phyloP scores from a whole-genome alignment of 441 rosid species.

The Corymbia calophylla region DNA sequence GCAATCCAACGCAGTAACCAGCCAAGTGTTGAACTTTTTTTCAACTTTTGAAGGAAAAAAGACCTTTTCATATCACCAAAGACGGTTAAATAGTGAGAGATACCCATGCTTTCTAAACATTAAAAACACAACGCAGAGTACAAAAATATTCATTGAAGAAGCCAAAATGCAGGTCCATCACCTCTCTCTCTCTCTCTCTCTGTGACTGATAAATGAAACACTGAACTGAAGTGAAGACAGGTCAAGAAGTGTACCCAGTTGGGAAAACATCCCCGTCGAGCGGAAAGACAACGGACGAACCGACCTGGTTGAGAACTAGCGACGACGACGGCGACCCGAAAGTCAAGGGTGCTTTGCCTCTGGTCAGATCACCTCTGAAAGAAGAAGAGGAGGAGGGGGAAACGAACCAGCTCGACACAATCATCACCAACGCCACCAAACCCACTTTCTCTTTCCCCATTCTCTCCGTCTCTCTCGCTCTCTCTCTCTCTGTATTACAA shows the following conservation, averaged over 20 bases:
- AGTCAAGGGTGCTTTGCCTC: neutral
- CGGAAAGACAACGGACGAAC: constrained; percentile 51
- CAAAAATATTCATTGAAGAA: neutral
- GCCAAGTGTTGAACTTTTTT: neutral
- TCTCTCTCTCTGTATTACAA: neutral
- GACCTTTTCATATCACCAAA: neutral
- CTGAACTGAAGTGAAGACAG: neutral
- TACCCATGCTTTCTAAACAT: neutral
- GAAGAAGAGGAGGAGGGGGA: neutral
- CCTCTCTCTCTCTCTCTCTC: neutral
- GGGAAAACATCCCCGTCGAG: neutral
- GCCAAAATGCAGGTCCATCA: neutral
- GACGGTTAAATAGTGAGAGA: neutral
- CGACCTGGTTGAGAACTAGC: constrained; percentile 27
- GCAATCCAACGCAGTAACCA: neutral
- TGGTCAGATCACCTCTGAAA: neutral
- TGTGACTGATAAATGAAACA: neutral
- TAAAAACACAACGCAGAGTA: neutral
- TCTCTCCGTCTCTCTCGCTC: neutral
- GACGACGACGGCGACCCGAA: constrained; percentile 16
- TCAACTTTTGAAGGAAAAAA: neutral
- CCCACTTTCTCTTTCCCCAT: constrained; percentile 1
- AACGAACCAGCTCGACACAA: neutral
- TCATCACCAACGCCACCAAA: neutral
- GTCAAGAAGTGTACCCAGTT: neutral